Evolutionary conservation across 176 grass and related monocot species (phyloP).

Genomic region (Paspalum notatum): DNA sequence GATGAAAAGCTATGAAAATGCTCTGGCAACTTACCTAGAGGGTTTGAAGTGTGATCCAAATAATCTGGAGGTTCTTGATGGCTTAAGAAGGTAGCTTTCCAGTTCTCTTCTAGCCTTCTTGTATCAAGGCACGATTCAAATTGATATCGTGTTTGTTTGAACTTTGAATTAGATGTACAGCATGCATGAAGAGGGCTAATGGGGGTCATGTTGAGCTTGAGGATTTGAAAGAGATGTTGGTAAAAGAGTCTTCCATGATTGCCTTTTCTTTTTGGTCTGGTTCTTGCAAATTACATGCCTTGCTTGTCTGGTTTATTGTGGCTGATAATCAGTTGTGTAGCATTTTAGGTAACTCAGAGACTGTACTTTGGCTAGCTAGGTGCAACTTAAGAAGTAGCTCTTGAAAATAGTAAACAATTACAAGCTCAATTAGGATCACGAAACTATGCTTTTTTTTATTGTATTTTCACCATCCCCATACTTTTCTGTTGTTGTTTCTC

Average conservation of each 20-base stretch:
- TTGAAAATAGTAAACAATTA: background rate
- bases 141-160: conserved; percentile 13
- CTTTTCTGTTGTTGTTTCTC: background rate
- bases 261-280: background rate
- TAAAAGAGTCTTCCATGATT: background rate
- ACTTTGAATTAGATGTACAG: conserved; percentile 41
- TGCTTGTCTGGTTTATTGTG: conserved; percentile 1
- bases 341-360: background rate
- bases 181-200: conserved; percentile 41
- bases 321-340: background rate
- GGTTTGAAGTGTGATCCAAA: conserved; percentile 70
- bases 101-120: conserved; percentile 14
- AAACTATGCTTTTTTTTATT: background rate
- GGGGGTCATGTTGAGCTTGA: conserved; percentile 20
- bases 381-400: background rate
- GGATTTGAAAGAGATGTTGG: conserved; percentile 41
- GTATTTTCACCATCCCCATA: background rate
- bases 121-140: background rate
- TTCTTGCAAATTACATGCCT: conserved; percentile 4
- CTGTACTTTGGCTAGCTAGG: background rate
- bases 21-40: conserved; percentile 56
- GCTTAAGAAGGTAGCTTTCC: conserved; percentile 54
- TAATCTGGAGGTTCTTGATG: conserved; percentile 55
- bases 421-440: background rate
- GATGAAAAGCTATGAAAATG: conserved; percentile 53